Percentiles rank a stretch among this genome's conserved stretches.
These are phyloP conservation scores for Aristolochia contorta DNA, from an alignment of 164 flowering plant genomes.

Conservation along the genomic window DNA sequence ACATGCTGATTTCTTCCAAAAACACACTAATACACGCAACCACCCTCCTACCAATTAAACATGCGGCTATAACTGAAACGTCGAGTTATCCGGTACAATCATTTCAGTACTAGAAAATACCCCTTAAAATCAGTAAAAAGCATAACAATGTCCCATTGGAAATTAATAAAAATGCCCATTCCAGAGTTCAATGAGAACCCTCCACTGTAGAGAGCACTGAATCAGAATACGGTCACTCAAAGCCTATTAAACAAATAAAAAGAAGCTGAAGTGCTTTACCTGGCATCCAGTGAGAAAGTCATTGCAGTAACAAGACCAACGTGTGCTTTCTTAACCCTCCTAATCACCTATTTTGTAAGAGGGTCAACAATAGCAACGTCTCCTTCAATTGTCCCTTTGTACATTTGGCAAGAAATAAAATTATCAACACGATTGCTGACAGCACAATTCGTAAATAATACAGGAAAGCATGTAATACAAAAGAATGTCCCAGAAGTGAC, in stretches of 20 bases:
- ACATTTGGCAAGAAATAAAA: conserved; percentile 9
- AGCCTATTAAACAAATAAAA: not conserved
- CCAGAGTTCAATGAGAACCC: no score
- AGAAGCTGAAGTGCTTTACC: conserved; percentile 21
- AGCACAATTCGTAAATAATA: not conserved
- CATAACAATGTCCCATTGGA: no score
- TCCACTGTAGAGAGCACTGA: no score
- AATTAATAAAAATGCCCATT: no score
- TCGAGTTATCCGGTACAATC: no score
- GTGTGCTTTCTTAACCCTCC: conserved; percentile 56
- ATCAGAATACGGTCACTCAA: not conserved
- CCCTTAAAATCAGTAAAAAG: no score
- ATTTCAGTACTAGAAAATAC: no score
- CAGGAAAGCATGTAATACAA: not conserved
- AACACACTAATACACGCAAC: no score
- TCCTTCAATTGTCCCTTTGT: conserved; percentile 78
- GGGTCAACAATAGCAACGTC: conserved; percentile 49
- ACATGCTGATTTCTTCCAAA: no score
- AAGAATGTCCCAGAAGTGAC: not conserved
- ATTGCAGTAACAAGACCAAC: conserved; percentile 68
- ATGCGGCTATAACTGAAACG: no score
- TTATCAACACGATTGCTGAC: not conserved
- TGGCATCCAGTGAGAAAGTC: conserved; percentile 68
- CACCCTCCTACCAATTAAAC: no score
- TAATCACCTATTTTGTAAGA: conserved; percentile 33